Evolutionary conservation across 1,139 yeast genomes (phyloP).

Genomic region (Neolecta irregularis): DNA sequence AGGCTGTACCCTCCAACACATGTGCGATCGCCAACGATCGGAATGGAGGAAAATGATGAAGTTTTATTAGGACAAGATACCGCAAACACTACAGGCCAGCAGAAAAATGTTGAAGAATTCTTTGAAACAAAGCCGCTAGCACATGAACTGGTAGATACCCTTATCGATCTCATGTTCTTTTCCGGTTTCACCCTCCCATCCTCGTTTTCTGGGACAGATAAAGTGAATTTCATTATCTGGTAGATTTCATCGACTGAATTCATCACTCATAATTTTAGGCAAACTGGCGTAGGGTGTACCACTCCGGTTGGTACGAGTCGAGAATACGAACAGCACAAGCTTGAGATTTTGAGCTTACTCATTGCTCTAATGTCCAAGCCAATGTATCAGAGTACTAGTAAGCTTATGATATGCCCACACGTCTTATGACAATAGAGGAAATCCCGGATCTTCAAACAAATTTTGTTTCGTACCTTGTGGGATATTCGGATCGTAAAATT

Average conservation of each 20-base stretch:
- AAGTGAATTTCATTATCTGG: slow-evolving; percentile 16
- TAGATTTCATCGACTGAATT: neutral
- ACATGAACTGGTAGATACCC: slow-evolving; percentile 31
- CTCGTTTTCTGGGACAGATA: slow-evolving; percentile 12
- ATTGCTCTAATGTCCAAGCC: slow-evolving; percentile 49
- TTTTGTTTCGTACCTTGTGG: slow-evolving; percentile 44
- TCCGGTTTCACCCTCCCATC: slow-evolving; percentile 43
- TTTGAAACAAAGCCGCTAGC: slow-evolving; percentile 31
- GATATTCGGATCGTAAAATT: slow-evolving; percentile 37
- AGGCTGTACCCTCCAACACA: neutral
- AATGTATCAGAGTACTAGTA: slow-evolving; percentile 37
- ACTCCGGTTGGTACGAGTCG: slow-evolving; percentile 30
- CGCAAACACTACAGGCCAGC: neutral
- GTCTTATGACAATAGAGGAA: neutral
- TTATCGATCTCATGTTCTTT: slow-evolving; percentile 42
- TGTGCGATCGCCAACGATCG: neutral
- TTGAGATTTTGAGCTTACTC: slow-evolving; percentile 49
- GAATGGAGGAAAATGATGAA: slow-evolving; percentile 7
- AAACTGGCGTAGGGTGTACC: slow-evolving; percentile 54
- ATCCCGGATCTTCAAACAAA: slow-evolving; percentile 2
- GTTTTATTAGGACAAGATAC: too few relatives aligned
- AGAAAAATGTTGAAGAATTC: neutral
- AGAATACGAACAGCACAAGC: slow-evolving; percentile 46
- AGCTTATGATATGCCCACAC: slow-evolving; percentile 23
- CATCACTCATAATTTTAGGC: slow-evolving; percentile 39